Conservation (phyloP, 2,329 filamentous ascomycete genomes). For the Pseudogymnoascus sp. region DNA sequence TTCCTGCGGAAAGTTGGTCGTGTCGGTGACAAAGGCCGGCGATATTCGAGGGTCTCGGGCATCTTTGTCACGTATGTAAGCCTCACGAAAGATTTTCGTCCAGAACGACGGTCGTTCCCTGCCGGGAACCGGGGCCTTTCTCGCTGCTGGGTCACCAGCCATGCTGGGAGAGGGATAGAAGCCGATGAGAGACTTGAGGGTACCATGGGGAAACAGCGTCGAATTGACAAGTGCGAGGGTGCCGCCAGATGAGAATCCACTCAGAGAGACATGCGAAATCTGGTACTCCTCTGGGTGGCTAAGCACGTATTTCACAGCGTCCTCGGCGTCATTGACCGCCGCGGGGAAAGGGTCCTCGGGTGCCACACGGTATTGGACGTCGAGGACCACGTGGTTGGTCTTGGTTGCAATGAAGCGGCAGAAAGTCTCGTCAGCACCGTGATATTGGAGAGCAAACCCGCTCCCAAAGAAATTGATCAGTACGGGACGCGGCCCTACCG, state of each 20-base stretch:
- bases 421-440: slow-evolving; percentile 34
- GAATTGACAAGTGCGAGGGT: slow-evolving; percentile 31
- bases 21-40: slow-evolving; percentile 25
- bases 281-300: slow-evolving; percentile 27
- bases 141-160: slow-evolving; percentile 24
- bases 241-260: slow-evolving; percentile 39
- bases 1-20: slow-evolving; percentile 22
- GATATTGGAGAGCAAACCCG: slow-evolving; percentile 29
- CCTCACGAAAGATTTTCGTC: slow-evolving; percentile 28
- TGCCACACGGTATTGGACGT: slow-evolving; percentile 31
- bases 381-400: slow-evolving; percentile 25
- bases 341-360: slow-evolving; percentile 32
- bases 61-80: slow-evolving; percentile 28
- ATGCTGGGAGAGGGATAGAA: slow-evolving; percentile 37
- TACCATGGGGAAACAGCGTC: slow-evolving; percentile 36
- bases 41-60: slow-evolving; percentile 30
- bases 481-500: slow-evolving; percentile 20
- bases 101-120: slow-evolving; percentile 19
- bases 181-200: slow-evolving; percentile 40
- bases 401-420: slow-evolving; percentile 29
- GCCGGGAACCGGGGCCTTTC: slow-evolving; percentile 24
- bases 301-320: slow-evolving; percentile 29
- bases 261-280: slow-evolving; percentile 39
- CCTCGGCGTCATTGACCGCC: slow-evolving; percentile 30
- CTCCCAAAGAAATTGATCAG: slow-evolving; percentile 31